A percentile compares a stretch with the other conserved stretches of the same genome.
Evolutionary conservation across 257 asterid genomes (phyloP).

Genomic region (Datura wrightii): DNA sequence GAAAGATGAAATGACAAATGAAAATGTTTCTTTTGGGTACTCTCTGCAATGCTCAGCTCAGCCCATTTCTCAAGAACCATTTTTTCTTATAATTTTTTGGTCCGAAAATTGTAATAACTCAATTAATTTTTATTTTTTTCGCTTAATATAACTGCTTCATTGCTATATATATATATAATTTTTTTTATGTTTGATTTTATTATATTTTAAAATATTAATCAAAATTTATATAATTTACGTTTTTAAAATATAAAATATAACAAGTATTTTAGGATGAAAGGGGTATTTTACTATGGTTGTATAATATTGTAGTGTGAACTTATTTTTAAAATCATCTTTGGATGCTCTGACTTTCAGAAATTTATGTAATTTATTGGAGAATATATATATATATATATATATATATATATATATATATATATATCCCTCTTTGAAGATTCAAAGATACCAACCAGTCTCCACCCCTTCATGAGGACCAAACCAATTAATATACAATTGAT

Average conservation of each 20-base stretch:
- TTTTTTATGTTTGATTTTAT: no score
- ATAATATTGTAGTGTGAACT: background rate
- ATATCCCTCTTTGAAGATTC: background rate
- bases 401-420: background rate
- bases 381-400: background rate
- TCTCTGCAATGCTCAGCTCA: conserved; percentile 8
- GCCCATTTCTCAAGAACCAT: conserved; percentile 29
- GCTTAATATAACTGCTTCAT: no score
- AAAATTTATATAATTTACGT: no score
- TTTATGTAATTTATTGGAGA: conserved; percentile 2
- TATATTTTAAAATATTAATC: no score
- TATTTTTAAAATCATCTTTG: conserved; percentile 15
- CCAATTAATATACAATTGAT: no score
- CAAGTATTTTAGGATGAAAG: no score
- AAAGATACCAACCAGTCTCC: conserved; percentile 2
- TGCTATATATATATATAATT: no score
- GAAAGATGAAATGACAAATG: conserved; percentile 37
- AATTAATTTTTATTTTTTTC: no score
- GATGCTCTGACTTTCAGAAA: conserved; percentile 27
- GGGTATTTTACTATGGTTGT: background rate
- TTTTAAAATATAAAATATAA: no score
- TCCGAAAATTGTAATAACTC: no score
- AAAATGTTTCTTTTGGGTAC: background rate
- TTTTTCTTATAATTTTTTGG: no score
- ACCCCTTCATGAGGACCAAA: background rate